phyloP scores from a whole-genome alignment of 2,329 filamentous ascomycete species.

The Fusarium sp. region DNA sequence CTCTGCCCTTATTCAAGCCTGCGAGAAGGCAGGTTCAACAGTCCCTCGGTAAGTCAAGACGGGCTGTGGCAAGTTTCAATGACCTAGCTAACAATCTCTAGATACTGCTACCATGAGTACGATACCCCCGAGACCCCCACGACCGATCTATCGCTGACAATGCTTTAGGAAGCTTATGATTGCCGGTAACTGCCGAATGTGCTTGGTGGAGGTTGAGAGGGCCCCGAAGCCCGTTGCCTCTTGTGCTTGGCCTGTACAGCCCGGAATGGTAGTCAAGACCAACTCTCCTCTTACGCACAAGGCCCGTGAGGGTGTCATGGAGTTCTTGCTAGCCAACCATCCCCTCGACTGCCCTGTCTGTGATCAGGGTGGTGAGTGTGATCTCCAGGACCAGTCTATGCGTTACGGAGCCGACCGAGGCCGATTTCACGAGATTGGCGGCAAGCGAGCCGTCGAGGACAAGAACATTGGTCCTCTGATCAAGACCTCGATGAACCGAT shows the following conservation, averaged over 20 bases:
- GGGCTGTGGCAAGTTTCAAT: constrained; percentile 28
- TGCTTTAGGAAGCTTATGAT: constrained; percentile 89
- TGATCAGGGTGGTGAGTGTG: constrained; percentile 98
- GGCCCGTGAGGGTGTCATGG: constrained; percentile 98
- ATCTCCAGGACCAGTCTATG: constrained; percentile 99
- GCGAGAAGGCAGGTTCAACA: constrained; percentile 94
- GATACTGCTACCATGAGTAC: constrained; percentile 99
- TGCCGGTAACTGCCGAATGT: constrained; percentile 99
- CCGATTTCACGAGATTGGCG: constrained; percentile 93
- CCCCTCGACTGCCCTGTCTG: constrained; percentile 97
- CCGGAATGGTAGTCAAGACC: constrained; percentile 99
- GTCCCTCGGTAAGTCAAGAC: constrained; percentile 76
- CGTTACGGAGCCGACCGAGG: constrained; percentile 96
- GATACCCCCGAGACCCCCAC: constrained; percentile 50
- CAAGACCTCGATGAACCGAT: constrained; percentile 99
- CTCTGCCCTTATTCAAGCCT: constrained; percentile 97
- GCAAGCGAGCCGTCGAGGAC: constrained; percentile 98
- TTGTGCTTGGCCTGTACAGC: constrained; percentile 98
- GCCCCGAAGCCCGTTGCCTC: constrained; percentile 97
- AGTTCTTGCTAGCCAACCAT: constrained; percentile 96
- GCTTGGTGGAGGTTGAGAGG: constrained; percentile 96
- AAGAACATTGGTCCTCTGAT: constrained; percentile 99
- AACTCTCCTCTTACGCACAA: constrained; percentile 97
- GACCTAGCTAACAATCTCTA: constrained; percentile 55
- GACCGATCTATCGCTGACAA: constrained; percentile 55